Conservation (phyloP, 805 yeast genomes). For the Starmerella bacillaris region DNA sequence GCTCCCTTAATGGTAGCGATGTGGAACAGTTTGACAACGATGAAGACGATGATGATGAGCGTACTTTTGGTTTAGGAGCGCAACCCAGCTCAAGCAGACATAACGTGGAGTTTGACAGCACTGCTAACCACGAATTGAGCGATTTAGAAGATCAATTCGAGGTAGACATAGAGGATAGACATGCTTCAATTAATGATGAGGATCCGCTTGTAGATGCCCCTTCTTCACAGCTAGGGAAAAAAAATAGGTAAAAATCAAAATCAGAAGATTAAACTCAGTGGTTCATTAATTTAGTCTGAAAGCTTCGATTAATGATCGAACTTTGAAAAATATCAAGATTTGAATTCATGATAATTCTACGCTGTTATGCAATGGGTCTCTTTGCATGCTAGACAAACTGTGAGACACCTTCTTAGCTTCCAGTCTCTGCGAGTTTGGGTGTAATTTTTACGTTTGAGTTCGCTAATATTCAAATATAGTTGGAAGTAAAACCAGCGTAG, state of each 20-base stretch:
- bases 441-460: too few species aligned
- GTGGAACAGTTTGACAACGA: conserved; percentile 24
- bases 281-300: too few species aligned
- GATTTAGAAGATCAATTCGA: conserved; percentile 16
- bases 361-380: too few species aligned
- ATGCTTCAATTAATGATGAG: conserved; percentile 8
- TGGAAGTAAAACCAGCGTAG: too few species aligned
- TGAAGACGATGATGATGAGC: conserved; percentile 1
- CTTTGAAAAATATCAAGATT: too few species aligned
- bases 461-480: too few species aligned
- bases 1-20: conserved; percentile 30
- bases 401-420: too few species aligned
- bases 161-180: conserved; percentile 7
- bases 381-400: too few species aligned
- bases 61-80: background rate
- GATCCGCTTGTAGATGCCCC: conserved; percentile 16
- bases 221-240: conserved; percentile 3
- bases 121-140: conserved; percentile 13
- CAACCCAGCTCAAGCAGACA: conserved; percentile 4
- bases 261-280: too few species aligned
- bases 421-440: too few species aligned
- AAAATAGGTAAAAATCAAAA: conserved; percentile 1
- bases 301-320: too few species aligned
- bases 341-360: too few species aligned
- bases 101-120: conserved; percentile 12